Evolutionary conservation across 495 filamentous ascomycete genomes (phyloP).

Genomic region (Massariosphaeria phaeospora): DNA sequence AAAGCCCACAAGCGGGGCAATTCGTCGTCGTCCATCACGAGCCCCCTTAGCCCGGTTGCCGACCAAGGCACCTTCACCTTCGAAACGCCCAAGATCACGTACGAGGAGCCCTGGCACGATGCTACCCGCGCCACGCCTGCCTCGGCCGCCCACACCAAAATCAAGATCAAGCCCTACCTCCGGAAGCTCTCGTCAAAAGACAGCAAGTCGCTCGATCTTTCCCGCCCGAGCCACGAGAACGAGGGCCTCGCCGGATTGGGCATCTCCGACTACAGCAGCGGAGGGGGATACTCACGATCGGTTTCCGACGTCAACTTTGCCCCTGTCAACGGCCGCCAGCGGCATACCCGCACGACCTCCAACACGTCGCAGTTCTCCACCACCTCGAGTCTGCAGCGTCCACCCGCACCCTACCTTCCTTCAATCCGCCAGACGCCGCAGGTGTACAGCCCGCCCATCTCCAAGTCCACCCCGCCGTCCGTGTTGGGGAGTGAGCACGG

Average conservation of each 20-base stretch:
- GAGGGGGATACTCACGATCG: constrained; percentile 39
- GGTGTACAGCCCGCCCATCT: constrained; percentile 52
- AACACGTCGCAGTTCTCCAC: constrained; percentile 54
- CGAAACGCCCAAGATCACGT: constrained; percentile 39
- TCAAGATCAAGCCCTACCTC: constrained; percentile 56
- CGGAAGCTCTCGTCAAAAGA: constrained; percentile 51
- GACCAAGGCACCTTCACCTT: constrained; percentile 29
- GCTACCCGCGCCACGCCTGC: constrained; percentile 12
- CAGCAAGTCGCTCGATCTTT: constrained; percentile 50
- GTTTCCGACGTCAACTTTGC: constrained; percentile 40
- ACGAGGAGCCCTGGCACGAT: constrained; percentile 34
- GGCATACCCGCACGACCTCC: constrained; percentile 54
- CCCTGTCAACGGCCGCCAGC: constrained; percentile 34
- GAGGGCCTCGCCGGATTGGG: constrained; percentile 53
- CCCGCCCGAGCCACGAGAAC: constrained; percentile 53
- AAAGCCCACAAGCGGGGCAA: constrained; percentile 43
- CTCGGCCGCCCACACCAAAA: constrained; percentile 27
- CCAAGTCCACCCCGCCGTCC: constrained; percentile 50
- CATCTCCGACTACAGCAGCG: constrained; percentile 48
- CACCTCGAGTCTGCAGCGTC: constrained; percentile 46
- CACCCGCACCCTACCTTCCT: constrained; percentile 52
- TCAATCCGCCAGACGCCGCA: constrained; percentile 57
- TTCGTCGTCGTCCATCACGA: constrained; percentile 37
- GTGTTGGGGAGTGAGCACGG: constrained; percentile 42
- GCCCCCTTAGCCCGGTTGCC: constrained; percentile 10